Base-by-base conservation (phyloP, 2,329 filamentous ascomycete species). In the Calonectria pteridis region DNA sequence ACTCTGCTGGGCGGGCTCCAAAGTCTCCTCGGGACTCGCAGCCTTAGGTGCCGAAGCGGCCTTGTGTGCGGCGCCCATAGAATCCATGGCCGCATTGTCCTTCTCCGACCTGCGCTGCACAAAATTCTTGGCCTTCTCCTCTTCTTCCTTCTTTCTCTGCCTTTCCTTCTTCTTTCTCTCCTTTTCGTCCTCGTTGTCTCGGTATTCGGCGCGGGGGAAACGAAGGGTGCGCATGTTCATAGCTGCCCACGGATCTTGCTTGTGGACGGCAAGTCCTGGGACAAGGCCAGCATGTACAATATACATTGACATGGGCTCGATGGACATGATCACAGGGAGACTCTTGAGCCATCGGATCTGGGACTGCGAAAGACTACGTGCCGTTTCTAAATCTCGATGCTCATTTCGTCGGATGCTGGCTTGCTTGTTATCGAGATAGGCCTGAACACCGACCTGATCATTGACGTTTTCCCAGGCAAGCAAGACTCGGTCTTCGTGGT, bases 161-260 rank as follows among this genome's bases (percentile, higher is more conserved):
- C 75, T 68, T 37, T 78, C 76, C 40, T 77, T 75, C 62, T 75
- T 75, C 62, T 79, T 79, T 55, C 76, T 79, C 20, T 81, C 76
- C 10, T 78, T 73, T 63, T 49, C 74, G 5, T 69, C 73, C 64
- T 82, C 78, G 78, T 84, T 75, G 79, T 87, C 75, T 86, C 84
- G 84, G 33, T 85, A 82, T 29, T 84, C 81, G 66, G 83, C 80
- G 35, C 81, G 82, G 9, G 92, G 85, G 76, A 87, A 88, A 77
- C 94, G 88, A 68, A 98, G 90, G 9, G 92, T 94, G 71, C 95
- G 92, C 94, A 99, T 97, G 82, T 95, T 97, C 95, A 98, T 98
- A 50, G 94, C 94, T 66, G 93, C 93, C 83, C 91, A 92, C 0
- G 95, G 93, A 83, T 98, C 89, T 78, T 93, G 96, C 66, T 89